phyloP scores from a whole-genome alignment of 2,329 filamentous ascomycete genomes.

The Pseudogymnoascus sp. region DNA sequence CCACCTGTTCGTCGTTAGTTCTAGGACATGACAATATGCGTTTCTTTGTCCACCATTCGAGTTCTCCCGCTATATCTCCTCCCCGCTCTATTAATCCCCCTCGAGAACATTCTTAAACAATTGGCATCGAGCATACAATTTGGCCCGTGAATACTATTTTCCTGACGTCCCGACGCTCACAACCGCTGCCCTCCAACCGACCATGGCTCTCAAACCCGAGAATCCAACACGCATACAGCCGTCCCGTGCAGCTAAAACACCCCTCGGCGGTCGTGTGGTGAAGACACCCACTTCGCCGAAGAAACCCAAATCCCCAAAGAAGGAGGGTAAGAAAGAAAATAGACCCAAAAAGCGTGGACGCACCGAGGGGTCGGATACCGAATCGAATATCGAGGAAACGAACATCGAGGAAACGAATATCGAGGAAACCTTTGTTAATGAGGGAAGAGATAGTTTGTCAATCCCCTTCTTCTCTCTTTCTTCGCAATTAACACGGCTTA shows the following conservation, averaged over 20 bases:
- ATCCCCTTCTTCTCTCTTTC: neutral
- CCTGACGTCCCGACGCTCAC: neutral
- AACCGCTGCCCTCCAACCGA: neutral
- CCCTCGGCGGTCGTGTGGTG: neutral
- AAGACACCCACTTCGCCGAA: neutral
- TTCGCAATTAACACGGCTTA: neutral
- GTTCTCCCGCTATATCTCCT: neutral
- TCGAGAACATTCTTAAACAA: neutral
- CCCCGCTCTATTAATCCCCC: neutral
- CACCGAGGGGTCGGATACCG: neutral
- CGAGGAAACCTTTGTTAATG: neutral
- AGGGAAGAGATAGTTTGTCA: neutral
- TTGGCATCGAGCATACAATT: neutral
- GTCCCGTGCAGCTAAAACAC: neutral
- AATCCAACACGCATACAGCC: neutral
- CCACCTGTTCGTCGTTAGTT: neutral
- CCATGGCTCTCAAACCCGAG: neutral
- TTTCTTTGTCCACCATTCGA: neutral
- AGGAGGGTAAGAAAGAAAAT: too few relatives aligned
- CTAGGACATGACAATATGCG: neutral
- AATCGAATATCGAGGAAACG: too few relatives aligned
- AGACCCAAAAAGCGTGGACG: neutral
- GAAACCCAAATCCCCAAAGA: neutral
- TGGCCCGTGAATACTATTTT: neutral
- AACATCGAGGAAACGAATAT: too few relatives aligned